Base-by-base conservation (phyloP, 2,329 filamentous ascomycete species). In the Venturia aucupariae region DNA sequence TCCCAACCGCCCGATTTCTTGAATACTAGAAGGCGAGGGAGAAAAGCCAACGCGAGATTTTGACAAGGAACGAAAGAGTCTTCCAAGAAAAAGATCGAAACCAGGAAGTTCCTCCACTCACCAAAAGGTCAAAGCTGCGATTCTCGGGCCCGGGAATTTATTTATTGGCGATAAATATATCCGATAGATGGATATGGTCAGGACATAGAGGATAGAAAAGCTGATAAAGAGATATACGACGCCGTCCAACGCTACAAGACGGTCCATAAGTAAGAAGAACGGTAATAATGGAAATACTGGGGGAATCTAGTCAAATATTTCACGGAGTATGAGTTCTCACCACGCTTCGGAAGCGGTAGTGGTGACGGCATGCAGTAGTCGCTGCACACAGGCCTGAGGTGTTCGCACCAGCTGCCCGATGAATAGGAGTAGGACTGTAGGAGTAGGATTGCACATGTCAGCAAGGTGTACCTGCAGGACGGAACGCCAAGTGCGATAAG, bases 111-210 rank as follows among this genome's bases (percentile, higher is more conserved):
- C 2, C 11, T 38, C 4, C 35, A 54, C 63, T 30, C 30, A 51
- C 64, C 60, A 65, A 32, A 64, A 66, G 3, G 65, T 66, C 15
- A 38, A 39, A 30, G 64, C 65, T 7, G 65, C 65, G 13, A 66
- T 15, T 51, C 44, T 60, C 13, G 65, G 65, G 6, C 65, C 65
- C 3, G 65, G 65, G 32, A 66, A 66, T n/a, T 57, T 30, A 6
- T 22, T 24, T 27, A 66, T 30, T 27, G 62, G 65, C 51, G 24
- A 39, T 4, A 54, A n/a, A 32, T 48, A 65, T 6, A 65, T 30
- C n/a, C 64, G 61, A 39, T 32, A 60, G 4, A 65, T 32, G 57
- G 41, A 24, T 17, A 35, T 3, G 7, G 46, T 27, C 13, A 59
- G 17, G 19, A 30, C 1, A n/a, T 30, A 54, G 27, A 63, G 5